These are phyloP conservation scores for Thymus quinquecostatus DNA, from an alignment of 257 asterid genomes.

Conservation along the genomic window DNA sequence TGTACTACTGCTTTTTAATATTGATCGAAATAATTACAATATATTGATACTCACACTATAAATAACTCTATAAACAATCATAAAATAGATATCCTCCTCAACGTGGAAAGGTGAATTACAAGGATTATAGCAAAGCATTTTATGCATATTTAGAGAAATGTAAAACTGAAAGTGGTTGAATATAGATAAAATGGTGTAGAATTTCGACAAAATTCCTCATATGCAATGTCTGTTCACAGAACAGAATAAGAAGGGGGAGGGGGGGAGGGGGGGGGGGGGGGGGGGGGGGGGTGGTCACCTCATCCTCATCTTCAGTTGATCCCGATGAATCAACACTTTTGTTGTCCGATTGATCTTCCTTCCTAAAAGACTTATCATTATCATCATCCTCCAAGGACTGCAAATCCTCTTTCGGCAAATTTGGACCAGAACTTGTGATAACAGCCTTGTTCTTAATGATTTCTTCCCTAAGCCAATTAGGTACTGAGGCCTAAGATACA, in stretches of 20 bases:
- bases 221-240: neutral
- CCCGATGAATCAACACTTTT: slow-evolving; percentile 71
- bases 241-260: neutral
- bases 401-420: slow-evolving; percentile 50
- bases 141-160: neutral
- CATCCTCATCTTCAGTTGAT: slow-evolving; percentile 83
- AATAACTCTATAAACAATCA: neutral
- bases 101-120: slow-evolving; percentile 5
- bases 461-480: slow-evolving; percentile 98
- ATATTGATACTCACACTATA: slow-evolving; percentile 24
- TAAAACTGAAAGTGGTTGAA: slow-evolving; percentile 11
- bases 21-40: slow-evolving; percentile 7
- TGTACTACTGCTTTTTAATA: neutral
- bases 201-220: slow-evolving; percentile 13
- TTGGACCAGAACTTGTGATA: slow-evolving; percentile 61
- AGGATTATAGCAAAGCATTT: slow-evolving; percentile 6
- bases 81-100: slow-evolving; percentile 6
- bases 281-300: slow-evolving; percentile 44
- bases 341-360: slow-evolving; percentile 71
- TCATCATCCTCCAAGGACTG: slow-evolving; percentile 69
- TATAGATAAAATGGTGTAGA: neutral
- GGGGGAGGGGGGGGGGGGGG: slow-evolving; percentile 12
- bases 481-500: slow-evolving; percentile 80
- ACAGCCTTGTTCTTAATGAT: slow-evolving; percentile 87
- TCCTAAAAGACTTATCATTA: slow-evolving; percentile 52